Conservation (phyloP, 257 asterid species). For the Euphrasia confusa region DNA sequence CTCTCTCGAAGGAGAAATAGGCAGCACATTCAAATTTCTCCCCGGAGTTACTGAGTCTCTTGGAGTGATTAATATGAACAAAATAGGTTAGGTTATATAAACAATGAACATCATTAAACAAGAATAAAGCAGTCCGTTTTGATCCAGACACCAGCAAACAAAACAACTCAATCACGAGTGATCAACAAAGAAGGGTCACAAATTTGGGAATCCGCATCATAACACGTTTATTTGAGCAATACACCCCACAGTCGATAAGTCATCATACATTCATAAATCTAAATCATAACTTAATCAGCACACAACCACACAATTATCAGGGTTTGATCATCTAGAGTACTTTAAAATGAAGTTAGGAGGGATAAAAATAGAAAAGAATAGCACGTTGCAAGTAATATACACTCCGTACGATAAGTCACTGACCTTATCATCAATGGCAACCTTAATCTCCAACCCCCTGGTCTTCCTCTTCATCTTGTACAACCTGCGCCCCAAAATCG, state of each 20-base stretch:
- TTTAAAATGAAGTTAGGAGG: too few relatives aligned
- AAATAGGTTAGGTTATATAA: not conserved
- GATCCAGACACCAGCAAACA: too few relatives aligned
- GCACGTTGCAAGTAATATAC: conserved; percentile 6
- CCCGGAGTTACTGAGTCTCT: conserved; percentile 1
- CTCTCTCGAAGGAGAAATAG: not conserved
- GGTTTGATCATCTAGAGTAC: not conserved
- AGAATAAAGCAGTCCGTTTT: not conserved
- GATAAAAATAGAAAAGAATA: not conserved
- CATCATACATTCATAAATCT: not conserved
- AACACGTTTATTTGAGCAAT: not conserved
- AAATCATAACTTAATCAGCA: conserved; percentile 15
- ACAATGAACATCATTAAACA: not conserved
- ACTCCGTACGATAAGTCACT: conserved; percentile 28
- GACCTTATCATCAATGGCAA: conserved; percentile 85
- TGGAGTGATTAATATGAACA: not conserved
- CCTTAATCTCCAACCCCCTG: conserved; percentile 64
- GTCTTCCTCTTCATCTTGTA: conserved; percentile 71
- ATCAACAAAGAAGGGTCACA: conserved; percentile 18
- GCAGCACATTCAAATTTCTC: not conserved
- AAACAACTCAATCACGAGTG: not conserved
- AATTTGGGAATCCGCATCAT: conserved; percentile 4
- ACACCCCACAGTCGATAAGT: too few relatives aligned
- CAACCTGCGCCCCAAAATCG: conserved; percentile 73
- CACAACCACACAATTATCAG: not conserved